Evolutionary conservation across 78 protist genomes (phyloP).

Genomic region (Emiliania huxleyi): DNA sequence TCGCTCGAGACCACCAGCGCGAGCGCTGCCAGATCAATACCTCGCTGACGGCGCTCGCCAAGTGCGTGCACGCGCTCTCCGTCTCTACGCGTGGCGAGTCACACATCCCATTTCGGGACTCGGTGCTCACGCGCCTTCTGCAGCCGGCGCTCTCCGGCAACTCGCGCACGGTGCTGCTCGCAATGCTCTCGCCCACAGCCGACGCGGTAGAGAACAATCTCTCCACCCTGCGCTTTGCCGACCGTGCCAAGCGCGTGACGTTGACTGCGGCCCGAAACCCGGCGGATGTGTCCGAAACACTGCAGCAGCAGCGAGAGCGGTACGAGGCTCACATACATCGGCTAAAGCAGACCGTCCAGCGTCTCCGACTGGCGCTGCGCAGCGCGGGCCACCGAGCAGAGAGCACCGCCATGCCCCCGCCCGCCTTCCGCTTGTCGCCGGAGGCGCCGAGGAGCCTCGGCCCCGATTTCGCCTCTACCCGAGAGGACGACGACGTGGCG

Average conservation of each 20-base stretch:
- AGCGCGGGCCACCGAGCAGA: no score
- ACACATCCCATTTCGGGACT: constrained; percentile 56
- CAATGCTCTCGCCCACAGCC: neutral
- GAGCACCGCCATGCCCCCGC: no score
- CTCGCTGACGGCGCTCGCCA: neutral
- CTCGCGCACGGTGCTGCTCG: neutral
- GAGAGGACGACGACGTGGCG: neutral
- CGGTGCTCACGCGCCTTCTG: constrained; percentile 41
- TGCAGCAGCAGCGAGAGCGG: neutral
- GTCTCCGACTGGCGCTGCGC: neutral
- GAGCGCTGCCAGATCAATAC: neutral
- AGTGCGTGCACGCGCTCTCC: neutral
- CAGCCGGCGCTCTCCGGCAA: constrained; percentile 2
- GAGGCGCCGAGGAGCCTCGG: neutral
- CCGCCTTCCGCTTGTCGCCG: neutral
- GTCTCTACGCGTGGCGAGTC: neutral
- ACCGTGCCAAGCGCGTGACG: constrained; percentile 6
- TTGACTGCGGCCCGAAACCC: neutral
- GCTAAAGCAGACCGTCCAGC: neutral
- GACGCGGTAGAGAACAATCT: neutral
- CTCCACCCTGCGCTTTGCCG: constrained; percentile 13
- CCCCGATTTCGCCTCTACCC: neutral
- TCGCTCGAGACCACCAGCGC: neutral
- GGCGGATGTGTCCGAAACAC: neutral
- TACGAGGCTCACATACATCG: neutral